A percentile compares a stretch with the other conserved stretches of the same genome.
These are phyloP conservation scores for Scutellaria galericulata DNA, from an alignment of 257 asterid genomes.

Conservation along the genomic window DNA sequence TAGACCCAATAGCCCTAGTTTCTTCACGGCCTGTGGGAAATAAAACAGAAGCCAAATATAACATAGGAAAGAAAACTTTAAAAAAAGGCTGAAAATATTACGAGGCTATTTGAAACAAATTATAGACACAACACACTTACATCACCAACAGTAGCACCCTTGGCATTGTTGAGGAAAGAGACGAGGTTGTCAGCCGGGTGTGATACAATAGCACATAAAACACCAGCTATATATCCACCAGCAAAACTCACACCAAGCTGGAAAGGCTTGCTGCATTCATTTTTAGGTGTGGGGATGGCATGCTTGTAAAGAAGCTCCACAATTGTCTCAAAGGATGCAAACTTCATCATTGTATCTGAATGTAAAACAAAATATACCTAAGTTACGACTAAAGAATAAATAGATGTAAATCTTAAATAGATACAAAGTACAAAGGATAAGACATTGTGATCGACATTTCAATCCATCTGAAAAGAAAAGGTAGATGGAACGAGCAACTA, in stretches of 20 bases:
- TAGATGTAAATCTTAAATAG: background rate
- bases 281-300: slow-evolving; percentile 76
- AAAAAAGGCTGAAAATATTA: background rate
- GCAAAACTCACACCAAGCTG: slow-evolving; percentile 95
- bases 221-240: slow-evolving; percentile 92
- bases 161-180: slow-evolving; percentile 89
- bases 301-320: slow-evolving; percentile 77
- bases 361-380: slow-evolving; percentile 16
- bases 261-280: slow-evolving; percentile 67
- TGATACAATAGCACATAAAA: slow-evolving; percentile 80
- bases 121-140: slow-evolving; percentile 48
- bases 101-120: background rate
- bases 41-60: background rate
- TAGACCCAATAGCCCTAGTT: slow-evolving; percentile 76
- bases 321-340: slow-evolving; percentile 82
- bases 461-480: background rate
- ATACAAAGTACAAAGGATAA: background rate
- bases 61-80: background rate
- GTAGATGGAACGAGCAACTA: background rate
- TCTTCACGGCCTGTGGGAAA: slow-evolving; percentile 65
- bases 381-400: background rate
- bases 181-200: slow-evolving; percentile 95
- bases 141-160: slow-evolving; percentile 92
- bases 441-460: background rate
- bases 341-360: slow-evolving; percentile 96